These are phyloP conservation scores for Cordyceps farinosa DNA, from an alignment of 2,329 filamentous ascomycete genomes.

Conservation along the genomic window DNA sequence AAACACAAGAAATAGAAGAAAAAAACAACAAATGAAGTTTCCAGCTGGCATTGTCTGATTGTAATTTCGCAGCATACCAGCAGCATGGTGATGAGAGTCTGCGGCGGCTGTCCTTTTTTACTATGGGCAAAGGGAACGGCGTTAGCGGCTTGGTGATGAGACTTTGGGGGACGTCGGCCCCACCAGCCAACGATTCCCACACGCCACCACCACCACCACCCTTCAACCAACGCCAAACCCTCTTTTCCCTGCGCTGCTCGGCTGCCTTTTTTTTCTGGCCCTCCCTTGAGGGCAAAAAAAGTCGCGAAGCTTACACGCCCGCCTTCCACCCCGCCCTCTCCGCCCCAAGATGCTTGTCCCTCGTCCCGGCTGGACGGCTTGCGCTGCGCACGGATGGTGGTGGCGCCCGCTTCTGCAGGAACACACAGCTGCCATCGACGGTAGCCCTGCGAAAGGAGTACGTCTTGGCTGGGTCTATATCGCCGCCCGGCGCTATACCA, in stretches of 20 bases:
- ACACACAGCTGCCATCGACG: neutral
- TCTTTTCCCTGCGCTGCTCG: neutral
- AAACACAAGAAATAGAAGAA: neutral
- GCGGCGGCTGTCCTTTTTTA: constrained; percentile 1
- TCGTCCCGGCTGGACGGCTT: neutral
- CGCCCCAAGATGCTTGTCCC: neutral
- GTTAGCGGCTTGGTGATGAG: constrained; percentile 1
- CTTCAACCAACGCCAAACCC: neutral
- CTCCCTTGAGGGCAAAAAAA: neutral
- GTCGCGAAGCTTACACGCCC: neutral
- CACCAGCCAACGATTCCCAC: constrained; percentile 1
- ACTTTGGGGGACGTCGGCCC: neutral
- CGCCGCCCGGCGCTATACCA: neutral
- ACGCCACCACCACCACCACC: constrained; percentile 5
- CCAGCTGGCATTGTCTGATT: constrained; percentile 13
- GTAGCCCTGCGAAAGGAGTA: constrained; percentile 7
- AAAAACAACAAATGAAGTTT: neutral
- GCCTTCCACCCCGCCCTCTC: neutral
- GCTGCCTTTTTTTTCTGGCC: neutral
- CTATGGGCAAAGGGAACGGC: neutral
- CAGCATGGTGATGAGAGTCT: constrained; percentile 1
- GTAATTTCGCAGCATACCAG: constrained; percentile 17
- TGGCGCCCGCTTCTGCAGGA: constrained; percentile 1
- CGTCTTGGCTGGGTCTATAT: neutral
- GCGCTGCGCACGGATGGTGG: neutral